phyloP scores from a whole-genome alignment of 371 early-diverging fungal genomes.

The Circinella umbellata region DNA sequence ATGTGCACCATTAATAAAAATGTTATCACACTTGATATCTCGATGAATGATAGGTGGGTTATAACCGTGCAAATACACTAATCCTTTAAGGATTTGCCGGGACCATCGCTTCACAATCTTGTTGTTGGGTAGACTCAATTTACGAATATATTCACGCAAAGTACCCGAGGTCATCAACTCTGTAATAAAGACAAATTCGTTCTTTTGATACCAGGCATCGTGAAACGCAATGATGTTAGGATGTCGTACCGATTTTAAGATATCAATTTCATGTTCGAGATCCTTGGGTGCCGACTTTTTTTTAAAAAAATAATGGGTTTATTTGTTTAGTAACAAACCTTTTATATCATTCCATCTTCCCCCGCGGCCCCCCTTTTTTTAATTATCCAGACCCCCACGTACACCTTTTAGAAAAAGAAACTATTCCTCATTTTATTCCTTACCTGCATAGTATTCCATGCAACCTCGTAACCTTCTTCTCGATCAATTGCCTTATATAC shows the following conservation, averaged over 20 bases:
- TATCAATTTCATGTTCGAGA: conserved; percentile 63
- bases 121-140: conserved; percentile 71
- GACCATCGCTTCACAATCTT: conserved; percentile 85
- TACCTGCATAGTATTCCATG: conserved; percentile 80
- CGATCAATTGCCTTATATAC: conserved; percentile 87
- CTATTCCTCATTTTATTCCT: not conserved
- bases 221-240: conserved; percentile 88
- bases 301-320: not conserved
- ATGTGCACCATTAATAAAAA: conserved; percentile 90
- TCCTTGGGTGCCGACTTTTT: conserved; percentile 25
- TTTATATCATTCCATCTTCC: no score
- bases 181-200: conserved; percentile 88
- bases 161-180: conserved; percentile 95
- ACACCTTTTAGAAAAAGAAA: no score
- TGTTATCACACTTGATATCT: conserved; percentile 85
- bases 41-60: conserved; percentile 90
- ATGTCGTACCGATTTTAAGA: conserved; percentile 80
- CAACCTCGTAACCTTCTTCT: conserved; percentile 91
- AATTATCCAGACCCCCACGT: not conserved
- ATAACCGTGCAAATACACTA: conserved; percentile 83
- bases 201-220: conserved; percentile 70
- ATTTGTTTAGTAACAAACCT: no score
- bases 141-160: conserved; percentile 76
- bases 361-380: no score
- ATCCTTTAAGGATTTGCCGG: conserved; percentile 80